Evolutionary conservation across 495 filamentous ascomycete species (phyloP), one percentile per base, ranked within the genome.

Genomic region (Aspergillus coremiiformis): DNA sequence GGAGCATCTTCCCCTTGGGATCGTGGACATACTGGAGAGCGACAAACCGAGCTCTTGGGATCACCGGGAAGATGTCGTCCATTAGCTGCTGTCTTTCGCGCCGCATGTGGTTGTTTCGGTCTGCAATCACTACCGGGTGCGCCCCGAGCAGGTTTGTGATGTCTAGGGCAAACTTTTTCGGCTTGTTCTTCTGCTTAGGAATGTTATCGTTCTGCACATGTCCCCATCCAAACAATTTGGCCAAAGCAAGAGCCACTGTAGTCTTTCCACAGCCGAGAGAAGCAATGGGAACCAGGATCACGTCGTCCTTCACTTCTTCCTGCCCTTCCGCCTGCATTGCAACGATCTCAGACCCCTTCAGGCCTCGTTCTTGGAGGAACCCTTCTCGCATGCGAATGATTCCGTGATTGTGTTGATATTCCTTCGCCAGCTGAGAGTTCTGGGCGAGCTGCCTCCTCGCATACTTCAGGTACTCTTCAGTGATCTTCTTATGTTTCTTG

Each of bases 181-280:
- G 85, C 26, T 89, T 85, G 45, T 76, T 76, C 55, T 74, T 76
- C 63, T 83, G 81, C 47, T 86, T 86, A n/a, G 76, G 79, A 44
- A 98, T 92, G 63, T 97, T 94, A 68, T 98, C 93, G 61, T 98
- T 98, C 62, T 98, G 93, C 33, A 96, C 75, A 65, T 96, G 90
- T 24, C 87, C 92, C 90, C 93, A 98, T 39, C 76, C 82, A 52
- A 96, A 98, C 2, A 98, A 78, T 56, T 89, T 84, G 14, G 73
- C 76, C 12, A 98, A 71, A 5, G 90, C 91, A 29, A 95, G 60
- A 6, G 88, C 90, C 35, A 98, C 70, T 0, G 93, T 98, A 0
- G 93, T 97, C 77, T 98, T 98, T 20, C 93, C 93, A 59, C 94
- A 98, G 4, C 93, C 93, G 22, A 98, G 82, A 0, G 90, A 93